These are phyloP conservation scores for Rostrohypoxylon terebratum DNA, from an alignment of 495 filamentous ascomycete genomes.

Conservation along the genomic window DNA sequence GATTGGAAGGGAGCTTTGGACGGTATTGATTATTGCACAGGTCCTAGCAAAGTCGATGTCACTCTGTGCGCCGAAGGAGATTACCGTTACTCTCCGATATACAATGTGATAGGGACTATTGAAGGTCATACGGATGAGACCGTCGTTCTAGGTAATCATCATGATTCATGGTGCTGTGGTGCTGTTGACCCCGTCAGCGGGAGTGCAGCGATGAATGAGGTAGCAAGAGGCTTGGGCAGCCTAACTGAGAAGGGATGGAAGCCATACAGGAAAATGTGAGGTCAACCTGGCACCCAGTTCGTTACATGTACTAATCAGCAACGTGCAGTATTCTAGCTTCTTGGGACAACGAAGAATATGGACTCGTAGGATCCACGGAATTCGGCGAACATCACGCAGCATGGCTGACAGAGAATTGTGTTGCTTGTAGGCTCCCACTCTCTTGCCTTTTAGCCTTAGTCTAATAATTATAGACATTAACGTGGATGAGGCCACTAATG, in stretches of 20 bases:
- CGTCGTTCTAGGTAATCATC: conserved; percentile 84
- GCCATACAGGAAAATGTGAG: conserved; percentile 75
- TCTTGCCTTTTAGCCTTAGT: neutral
- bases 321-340: conserved; percentile 72
- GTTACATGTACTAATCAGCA: neutral
- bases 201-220: conserved; percentile 69
- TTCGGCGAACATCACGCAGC: conserved; percentile 84
- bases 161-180: conserved; percentile 75
- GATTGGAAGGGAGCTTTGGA: conserved; percentile 73
- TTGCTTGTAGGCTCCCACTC: conserved; percentile 63
- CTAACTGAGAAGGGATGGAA: conserved; percentile 79
- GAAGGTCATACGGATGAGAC: conserved; percentile 79
- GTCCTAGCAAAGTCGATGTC: conserved; percentile 73
- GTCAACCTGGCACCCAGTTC: neutral
- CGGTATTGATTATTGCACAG: conserved; percentile 78
- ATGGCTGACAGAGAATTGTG: conserved; percentile 75
- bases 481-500: conserved; percentile 32
- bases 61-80: conserved; percentile 78
- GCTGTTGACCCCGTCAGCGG: conserved; percentile 66
- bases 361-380: conserved; percentile 87
- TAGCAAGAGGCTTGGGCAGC: conserved; percentile 77
- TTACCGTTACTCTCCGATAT: conserved; percentile 69
- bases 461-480: conserved; percentile 31
- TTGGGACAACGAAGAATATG: conserved; percentile 90
- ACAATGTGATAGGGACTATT: conserved; percentile 87